These are phyloP conservation scores for Podospora didyma DNA, from an alignment of 495 filamentous ascomycete species.

Conservation along the genomic window DNA sequence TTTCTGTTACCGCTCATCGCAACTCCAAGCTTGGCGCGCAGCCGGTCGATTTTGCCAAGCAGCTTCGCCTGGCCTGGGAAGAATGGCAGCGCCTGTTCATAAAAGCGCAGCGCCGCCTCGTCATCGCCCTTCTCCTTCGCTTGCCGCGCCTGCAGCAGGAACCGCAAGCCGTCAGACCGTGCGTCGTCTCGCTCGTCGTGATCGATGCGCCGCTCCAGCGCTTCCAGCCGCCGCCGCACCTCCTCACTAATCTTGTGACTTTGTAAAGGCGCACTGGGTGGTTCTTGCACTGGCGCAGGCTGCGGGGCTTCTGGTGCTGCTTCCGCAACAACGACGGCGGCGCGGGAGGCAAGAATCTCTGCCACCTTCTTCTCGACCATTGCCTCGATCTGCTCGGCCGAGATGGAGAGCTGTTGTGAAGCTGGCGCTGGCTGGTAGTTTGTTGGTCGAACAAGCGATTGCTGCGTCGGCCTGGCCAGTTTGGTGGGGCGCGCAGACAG, in stretches of 20 bases:
- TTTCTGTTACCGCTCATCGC: not conserved
- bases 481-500: conserved; percentile 34
- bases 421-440: conserved; percentile 31
- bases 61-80: conserved; percentile 88
- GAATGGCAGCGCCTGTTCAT: conserved; percentile 74
- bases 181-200: conserved; percentile 36
- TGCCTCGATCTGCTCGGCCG: conserved; percentile 78
- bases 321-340: conserved; percentile 43
- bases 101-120: conserved; percentile 75
- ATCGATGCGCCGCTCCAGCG: conserved; percentile 80
- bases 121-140: conserved; percentile 81
- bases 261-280: conserved; percentile 40
- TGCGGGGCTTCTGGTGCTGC: conserved; percentile 11
- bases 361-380: conserved; percentile 88
- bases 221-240: conserved; percentile 74
- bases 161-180: conserved; percentile 75
- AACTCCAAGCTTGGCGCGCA: conserved; percentile 57
- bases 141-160: conserved; percentile 85
- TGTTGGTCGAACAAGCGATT: conserved; percentile 10
- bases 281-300: not conserved
- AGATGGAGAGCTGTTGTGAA: conserved; percentile 46
- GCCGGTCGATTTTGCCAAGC: conserved; percentile 64
- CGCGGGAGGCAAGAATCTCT: conserved; percentile 75
- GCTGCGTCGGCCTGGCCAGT: conserved; percentile 37
- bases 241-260: conserved; percentile 62